phyloP scores from a whole-genome alignment of 2,329 filamentous ascomycete species.

The Fusarium lateritium region DNA sequence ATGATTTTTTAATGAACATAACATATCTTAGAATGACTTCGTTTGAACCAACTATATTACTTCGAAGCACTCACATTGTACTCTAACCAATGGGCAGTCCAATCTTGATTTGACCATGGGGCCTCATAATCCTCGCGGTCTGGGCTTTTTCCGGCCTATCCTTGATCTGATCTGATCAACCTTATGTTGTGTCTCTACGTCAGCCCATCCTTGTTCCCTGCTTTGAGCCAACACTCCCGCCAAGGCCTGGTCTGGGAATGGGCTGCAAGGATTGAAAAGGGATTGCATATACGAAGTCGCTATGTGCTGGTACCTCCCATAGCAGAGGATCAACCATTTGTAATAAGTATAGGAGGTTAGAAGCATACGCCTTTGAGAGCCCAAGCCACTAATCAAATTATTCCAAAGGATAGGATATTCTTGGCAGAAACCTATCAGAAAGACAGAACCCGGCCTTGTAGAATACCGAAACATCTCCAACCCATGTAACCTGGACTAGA shows the following conservation, averaged over 20 bases:
- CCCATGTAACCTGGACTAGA: background rate
- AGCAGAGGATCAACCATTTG: background rate
- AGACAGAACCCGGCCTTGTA: too few relatives aligned
- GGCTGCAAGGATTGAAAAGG: background rate
- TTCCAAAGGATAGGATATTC: too few relatives aligned
- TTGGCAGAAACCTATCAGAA: too few relatives aligned
- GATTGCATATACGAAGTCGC: background rate
- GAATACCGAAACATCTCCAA: too few relatives aligned
- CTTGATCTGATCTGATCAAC: background rate
- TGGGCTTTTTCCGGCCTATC: background rate
- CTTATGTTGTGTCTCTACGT: background rate
- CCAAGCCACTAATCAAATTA: too few relatives aligned
- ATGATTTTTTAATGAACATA: too few relatives aligned
- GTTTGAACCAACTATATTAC: too few relatives aligned
- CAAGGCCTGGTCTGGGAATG: background rate
- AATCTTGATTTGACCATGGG: background rate
- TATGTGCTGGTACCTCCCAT: background rate
- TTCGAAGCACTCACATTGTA: too few relatives aligned
- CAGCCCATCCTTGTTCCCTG: constrained; percentile 4
- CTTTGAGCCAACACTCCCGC: constrained; percentile 3
- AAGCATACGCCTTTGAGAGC: too few relatives aligned
- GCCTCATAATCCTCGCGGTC: background rate
- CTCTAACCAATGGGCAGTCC: too few relatives aligned
- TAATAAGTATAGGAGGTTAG: background rate
- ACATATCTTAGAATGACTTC: too few relatives aligned